Percentiles rank a stretch among this genome's conserved stretches.
These are phyloP conservation scores for Podila epicladia DNA, from an alignment of 192 early-diverging fungal genomes.

Conservation along the genomic window DNA sequence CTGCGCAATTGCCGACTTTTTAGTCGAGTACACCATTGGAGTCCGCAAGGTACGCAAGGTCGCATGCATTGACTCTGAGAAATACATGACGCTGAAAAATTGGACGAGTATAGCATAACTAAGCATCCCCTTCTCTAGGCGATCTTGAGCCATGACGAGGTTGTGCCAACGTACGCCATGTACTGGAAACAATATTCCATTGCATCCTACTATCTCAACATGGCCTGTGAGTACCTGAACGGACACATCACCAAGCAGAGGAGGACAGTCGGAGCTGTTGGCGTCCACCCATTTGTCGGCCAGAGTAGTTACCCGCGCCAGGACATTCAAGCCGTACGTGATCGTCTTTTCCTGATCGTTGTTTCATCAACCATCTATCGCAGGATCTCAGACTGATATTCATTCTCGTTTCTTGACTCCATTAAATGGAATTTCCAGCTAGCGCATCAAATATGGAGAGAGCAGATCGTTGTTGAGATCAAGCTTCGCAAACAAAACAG, in stretches of 20 bases:
- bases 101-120: neutral
- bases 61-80: neutral
- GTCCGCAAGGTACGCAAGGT: conserved; percentile 58
- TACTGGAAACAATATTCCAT: conserved; percentile 74
- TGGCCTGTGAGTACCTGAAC: conserved; percentile 80
- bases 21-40: conserved; percentile 64
- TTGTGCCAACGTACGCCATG: conserved; percentile 71
- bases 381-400: neutral
- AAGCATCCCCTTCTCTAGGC: conserved; percentile 36
- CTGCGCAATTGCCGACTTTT: conserved; percentile 70
- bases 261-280: conserved; percentile 35
- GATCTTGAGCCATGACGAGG: conserved; percentile 71
- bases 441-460: conserved; percentile 80
- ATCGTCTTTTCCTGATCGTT: neutral
- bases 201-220: conserved; percentile 67
- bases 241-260: conserved; percentile 56
- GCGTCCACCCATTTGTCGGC: conserved; percentile 52
- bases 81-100: neutral
- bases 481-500: conserved; percentile 68
- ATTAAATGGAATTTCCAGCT: conserved; percentile 51
- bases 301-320: conserved; percentile 64
- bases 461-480: conserved; percentile 68
- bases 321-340: conserved; percentile 70
- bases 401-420: neutral
- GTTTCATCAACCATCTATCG: conserved; percentile 2